Percentiles rank a stretch among this genome's conserved stretches.
These are phyloP conservation scores for Hura crepitans DNA, from an alignment of 441 rosid genomes.

Conservation along the genomic window DNA sequence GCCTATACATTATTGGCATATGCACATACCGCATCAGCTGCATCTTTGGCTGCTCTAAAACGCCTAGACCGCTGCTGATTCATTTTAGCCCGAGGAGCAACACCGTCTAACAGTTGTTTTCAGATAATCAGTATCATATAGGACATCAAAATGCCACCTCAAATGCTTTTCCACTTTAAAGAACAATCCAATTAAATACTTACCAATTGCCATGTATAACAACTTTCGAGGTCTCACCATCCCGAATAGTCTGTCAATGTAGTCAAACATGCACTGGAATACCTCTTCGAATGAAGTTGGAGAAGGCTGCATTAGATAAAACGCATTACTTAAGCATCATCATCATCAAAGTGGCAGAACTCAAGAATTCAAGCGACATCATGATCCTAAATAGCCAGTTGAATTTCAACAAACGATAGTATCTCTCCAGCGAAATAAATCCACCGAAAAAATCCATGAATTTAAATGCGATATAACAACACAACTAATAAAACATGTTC, in stretches of 20 bases:
- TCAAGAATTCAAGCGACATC: neutral
- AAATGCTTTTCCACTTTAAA: neutral
- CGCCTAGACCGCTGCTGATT: slow-evolving; percentile 92
- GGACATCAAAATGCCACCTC: neutral
- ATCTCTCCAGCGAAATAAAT: no score
- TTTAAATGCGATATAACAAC: no score
- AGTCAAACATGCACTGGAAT: slow-evolving; percentile 82
- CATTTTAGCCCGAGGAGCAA: slow-evolving; percentile 94
- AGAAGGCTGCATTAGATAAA: slow-evolving; percentile 57
- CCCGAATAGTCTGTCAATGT: slow-evolving; percentile 78
- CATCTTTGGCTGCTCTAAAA: slow-evolving; percentile 89
- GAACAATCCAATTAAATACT: slow-evolving; percentile 22
- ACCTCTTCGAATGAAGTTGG: slow-evolving; percentile 76
- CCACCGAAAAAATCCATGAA: no score
- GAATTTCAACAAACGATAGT: neutral
- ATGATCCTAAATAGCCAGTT: neutral
- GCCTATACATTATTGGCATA: slow-evolving; percentile 5
- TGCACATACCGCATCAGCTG: slow-evolving; percentile 69
- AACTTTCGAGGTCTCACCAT: slow-evolving; percentile 87
- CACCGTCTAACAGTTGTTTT: slow-evolving; percentile 62
- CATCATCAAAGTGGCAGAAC: neutral
- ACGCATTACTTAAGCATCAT: neutral
- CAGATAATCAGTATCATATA: slow-evolving; percentile 20
- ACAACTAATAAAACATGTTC: neutral
- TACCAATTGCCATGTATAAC: slow-evolving; percentile 85